Conservation (phyloP, 2,329 filamentous ascomycete genomes). For the Fusarium verticillioides region DNA sequence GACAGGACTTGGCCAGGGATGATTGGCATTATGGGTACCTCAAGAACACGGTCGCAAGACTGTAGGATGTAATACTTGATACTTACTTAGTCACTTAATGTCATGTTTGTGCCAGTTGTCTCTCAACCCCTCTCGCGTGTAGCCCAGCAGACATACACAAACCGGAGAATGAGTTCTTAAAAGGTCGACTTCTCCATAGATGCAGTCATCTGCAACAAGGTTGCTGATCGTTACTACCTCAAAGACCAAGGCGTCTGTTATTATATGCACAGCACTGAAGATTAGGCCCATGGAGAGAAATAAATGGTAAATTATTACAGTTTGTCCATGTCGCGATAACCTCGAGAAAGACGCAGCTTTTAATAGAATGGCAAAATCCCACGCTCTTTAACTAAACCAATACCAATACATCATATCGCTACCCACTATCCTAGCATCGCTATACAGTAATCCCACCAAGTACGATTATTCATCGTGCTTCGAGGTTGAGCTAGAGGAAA, state of each 20-base stretch:
- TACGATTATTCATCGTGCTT: conserved; percentile 16
- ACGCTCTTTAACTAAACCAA: not conserved
- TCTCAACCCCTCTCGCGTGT: not conserved
- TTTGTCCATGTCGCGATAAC: not conserved
- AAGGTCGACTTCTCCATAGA: not conserved
- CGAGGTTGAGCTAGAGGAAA: conserved; percentile 11
- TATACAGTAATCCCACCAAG: not conserved
- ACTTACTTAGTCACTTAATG: not conserved
- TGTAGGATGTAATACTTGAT: not conserved
- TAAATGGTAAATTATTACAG: not conserved
- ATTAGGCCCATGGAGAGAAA: not conserved
- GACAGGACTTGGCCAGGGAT: conserved; percentile 63
- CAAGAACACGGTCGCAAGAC: conserved; percentile 5
- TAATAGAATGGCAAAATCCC: not conserved
- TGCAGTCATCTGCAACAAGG: no score
- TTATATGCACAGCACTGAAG: no score
- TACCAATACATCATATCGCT: not conserved
- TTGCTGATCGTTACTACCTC: not conserved
- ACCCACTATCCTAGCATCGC: not conserved
- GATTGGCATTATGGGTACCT: conserved; percentile 70
- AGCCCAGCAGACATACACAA: not conserved
- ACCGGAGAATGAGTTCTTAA: no score
- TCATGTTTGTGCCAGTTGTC: not conserved
- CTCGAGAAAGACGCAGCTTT: not conserved
- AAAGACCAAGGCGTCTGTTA: not conserved